Conservation (phyloP, 306 rosid genomes). For the Cucurbita ficifolia region DNA sequence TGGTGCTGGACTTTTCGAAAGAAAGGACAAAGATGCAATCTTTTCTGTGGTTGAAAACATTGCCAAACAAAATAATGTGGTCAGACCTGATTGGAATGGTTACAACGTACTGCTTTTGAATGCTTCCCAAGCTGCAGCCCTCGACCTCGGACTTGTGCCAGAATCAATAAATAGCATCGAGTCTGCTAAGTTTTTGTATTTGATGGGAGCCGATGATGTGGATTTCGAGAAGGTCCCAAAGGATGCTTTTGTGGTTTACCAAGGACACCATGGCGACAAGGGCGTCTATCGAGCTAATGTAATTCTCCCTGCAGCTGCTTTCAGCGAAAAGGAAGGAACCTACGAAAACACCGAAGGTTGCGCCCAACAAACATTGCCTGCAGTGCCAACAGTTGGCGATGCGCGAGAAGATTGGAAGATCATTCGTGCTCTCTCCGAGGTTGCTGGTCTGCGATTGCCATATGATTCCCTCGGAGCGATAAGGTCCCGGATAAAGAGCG, state of each 20-base stretch:
- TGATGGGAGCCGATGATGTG: constrained; percentile 97
- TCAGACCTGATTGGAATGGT: constrained; percentile 91
- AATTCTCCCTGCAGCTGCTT: constrained; percentile 77
- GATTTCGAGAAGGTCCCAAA: constrained; percentile 48
- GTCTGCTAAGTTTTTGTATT: constrained; percentile 72
- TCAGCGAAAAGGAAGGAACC: constrained; percentile 94
- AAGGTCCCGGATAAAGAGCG: constrained; percentile 49
- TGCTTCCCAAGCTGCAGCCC: constrained; percentile 97
- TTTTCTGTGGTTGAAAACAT: constrained; percentile 55
- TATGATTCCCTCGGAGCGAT: constrained; percentile 62
- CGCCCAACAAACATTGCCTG: constrained; percentile 81
- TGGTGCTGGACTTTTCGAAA: constrained; percentile 75
- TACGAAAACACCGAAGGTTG: constrained; percentile 90
- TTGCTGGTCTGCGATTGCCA: constrained; percentile 53
- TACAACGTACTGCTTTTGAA: constrained; percentile 76
- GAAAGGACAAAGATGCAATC: constrained; percentile 80
- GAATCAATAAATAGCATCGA: constrained; percentile 62
- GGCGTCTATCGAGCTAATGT: constrained; percentile 82
- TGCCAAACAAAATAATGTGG: constrained; percentile 41
- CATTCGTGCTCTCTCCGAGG: constrained; percentile 79
- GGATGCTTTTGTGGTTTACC: constrained; percentile 93
- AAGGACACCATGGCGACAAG: constrained; percentile 93
- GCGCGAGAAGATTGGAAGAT: constrained; percentile 99
- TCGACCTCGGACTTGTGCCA: constrained; percentile 97
- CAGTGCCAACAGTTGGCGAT: constrained; percentile 94